phyloP scores from a whole-genome alignment of 352 stramenopile genomes.

The Halophytophthora batemanensis region DNA sequence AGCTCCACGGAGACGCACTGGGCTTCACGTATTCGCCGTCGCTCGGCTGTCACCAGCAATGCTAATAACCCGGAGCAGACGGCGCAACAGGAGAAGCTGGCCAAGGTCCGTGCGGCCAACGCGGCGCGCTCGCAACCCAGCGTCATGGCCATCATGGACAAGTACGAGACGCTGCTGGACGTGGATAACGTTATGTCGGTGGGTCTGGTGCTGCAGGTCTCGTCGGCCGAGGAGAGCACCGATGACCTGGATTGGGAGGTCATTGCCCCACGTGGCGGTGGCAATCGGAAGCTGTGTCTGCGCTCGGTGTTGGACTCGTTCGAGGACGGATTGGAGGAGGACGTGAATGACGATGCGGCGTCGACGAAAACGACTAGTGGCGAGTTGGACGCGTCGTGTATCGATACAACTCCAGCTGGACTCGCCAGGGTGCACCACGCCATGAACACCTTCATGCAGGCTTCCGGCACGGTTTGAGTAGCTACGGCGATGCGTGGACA shows the following conservation, averaged over 20 bases:
- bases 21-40: constrained; percentile 7
- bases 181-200: constrained; percentile 9
- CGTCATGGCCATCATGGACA: constrained; percentile 13
- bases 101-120: constrained; percentile 23
- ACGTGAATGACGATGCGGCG: no score
- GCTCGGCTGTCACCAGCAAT: neutral
- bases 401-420: constrained; percentile 25
- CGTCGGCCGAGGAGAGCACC: neutral
- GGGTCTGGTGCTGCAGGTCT: constrained; percentile 20
- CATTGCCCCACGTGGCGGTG: neutral
- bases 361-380: constrained; percentile 3
- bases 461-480: no score
- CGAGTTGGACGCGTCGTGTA: constrained; percentile 29
- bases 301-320: constrained; percentile 22
- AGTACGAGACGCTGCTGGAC: constrained; percentile 20
- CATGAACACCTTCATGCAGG: constrained; percentile 24
- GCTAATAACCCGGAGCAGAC: neutral
- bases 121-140: constrained; percentile 2
- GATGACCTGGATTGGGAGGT: constrained; percentile 8
- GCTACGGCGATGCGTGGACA: no score
- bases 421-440: constrained; percentile 19
- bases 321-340: constrained; percentile 21
- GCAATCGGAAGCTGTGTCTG: constrained; percentile 10
- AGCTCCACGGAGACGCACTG: constrained; percentile 29
- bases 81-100: constrained; percentile 18